Evolutionary conservation across 371 early-diverging fungal species (phyloP).

Genomic region (Syncephalastrum contaminatum): DNA sequence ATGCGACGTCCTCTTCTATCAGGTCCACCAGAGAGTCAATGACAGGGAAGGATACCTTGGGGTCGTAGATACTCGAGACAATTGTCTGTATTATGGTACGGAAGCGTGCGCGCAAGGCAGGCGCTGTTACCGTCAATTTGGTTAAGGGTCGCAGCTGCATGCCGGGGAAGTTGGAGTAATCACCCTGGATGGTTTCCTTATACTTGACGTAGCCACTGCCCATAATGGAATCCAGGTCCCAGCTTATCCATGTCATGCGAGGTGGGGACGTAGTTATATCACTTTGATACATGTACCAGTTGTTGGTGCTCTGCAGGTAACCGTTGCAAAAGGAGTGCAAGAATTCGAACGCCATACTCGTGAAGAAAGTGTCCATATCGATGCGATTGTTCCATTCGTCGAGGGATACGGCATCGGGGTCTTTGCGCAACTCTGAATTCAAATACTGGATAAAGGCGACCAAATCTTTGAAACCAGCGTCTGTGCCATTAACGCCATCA

Average conservation of each 20-base stretch:
- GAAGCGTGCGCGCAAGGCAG: too few relatives aligned
- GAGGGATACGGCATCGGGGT: neutral
- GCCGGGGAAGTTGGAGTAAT: too few relatives aligned
- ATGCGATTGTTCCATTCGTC: conserved; percentile 28
- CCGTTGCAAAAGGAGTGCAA: conserved; percentile 37
- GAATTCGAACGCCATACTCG: conserved; percentile 36
- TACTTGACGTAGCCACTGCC: too few relatives aligned
- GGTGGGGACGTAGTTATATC: neutral
- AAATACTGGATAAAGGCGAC: conserved; percentile 34
- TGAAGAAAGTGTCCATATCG: conserved; percentile 21
- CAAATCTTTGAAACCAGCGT: conserved; percentile 11
- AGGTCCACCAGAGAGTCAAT: too few relatives aligned
- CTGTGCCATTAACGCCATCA: conserved; percentile 7
- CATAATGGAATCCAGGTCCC: too few relatives aligned
- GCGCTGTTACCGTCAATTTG: neutral
- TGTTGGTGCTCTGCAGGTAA: conserved; percentile 30
- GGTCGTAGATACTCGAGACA: too few relatives aligned
- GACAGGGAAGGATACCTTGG: too few relatives aligned
- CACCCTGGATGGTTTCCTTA: too few relatives aligned
- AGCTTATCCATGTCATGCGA: too few relatives aligned
- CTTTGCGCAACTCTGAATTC: conserved; percentile 15
- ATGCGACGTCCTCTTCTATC: conserved; percentile 12
- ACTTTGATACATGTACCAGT: conserved; percentile 29
- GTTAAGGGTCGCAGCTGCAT: too few relatives aligned
- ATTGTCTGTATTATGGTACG: too few relatives aligned